Conservation (phyloP, 352 stramenopile species). For the Globisporangium barbulae region DNA sequence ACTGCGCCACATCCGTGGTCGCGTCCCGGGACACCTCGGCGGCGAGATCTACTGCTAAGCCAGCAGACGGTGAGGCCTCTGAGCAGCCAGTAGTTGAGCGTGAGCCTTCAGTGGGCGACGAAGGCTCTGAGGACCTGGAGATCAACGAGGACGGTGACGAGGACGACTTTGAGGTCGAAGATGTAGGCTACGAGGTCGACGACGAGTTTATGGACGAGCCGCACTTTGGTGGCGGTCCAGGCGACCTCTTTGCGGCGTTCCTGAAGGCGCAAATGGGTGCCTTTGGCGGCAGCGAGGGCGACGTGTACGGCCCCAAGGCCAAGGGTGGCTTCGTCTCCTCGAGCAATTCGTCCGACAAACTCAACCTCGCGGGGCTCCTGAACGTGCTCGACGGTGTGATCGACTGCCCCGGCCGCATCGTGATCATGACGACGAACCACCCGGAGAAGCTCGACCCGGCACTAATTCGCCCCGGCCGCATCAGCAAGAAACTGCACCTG, state of each 20-base stretch:
- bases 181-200: neutral
- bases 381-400: constrained; percentile 86
- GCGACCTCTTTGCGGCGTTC: constrained; percentile 1
- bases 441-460: constrained; percentile 83
- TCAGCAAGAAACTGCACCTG: constrained; percentile 80
- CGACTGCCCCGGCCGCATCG: constrained; percentile 70
- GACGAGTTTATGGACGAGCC: neutral
- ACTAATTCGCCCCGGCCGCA: constrained; percentile 83
- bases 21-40: constrained; percentile 13
- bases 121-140: constrained; percentile 2
- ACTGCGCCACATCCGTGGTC: constrained; percentile 53
- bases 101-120: constrained; percentile 1
- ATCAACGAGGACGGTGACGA: constrained; percentile 4
- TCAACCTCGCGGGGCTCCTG: constrained; percentile 67
- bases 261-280: neutral
- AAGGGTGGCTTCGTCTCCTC: constrained; percentile 8
- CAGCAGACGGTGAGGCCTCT: neutral
- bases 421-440: constrained; percentile 90
- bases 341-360: constrained; percentile 24
- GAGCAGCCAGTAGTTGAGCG: constrained; percentile 2
- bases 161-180: neutral
- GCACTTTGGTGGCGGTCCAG: neutral
- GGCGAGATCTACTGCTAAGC: neutral
- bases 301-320: neutral
- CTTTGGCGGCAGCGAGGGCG: neutral